These are phyloP conservation scores for Lathyrus tuberosus DNA, from an alignment of 306 rosid genomes.

Conservation along the genomic window DNA sequence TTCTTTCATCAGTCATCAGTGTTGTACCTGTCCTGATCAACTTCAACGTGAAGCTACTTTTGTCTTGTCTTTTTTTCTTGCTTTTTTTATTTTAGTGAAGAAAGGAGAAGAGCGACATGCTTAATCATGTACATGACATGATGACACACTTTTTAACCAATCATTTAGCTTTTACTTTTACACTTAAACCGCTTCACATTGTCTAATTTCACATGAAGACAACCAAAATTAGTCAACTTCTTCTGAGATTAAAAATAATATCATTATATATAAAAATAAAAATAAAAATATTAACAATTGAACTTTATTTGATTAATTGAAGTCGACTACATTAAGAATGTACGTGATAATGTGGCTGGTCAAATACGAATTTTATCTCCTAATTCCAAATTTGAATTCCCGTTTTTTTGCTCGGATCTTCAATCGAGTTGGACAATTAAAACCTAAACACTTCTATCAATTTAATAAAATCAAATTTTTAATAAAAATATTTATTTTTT, in stretches of 20 bases:
- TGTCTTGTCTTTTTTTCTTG: conserved; percentile 11
- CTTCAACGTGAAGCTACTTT: conserved; percentile 47
- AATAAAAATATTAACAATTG: too few species aligned
- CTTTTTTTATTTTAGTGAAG: conserved; percentile 4
- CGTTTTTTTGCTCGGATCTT: too few species aligned
- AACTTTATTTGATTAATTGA: too few species aligned
- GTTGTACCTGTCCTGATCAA: conserved; percentile 20
- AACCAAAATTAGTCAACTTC: not conserved
- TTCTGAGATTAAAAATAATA: not conserved
- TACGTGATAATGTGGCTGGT: too few species aligned
- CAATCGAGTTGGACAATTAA: too few species aligned
- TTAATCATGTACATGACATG: not conserved
- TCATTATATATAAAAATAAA: not conserved
- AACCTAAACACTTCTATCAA: too few species aligned
- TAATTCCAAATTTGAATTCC: too few species aligned
- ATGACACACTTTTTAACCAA: not conserved
- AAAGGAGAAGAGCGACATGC: not conserved
- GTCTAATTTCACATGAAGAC: not conserved
- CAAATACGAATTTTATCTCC: too few species aligned
- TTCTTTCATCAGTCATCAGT: not conserved
- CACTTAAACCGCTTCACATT: not conserved
- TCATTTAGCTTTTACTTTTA: not conserved
- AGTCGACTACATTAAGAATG: too few species aligned
- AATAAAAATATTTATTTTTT: too few species aligned
- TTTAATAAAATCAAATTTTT: too few species aligned